Percentiles rank a stretch among this genome's conserved stretches.
phyloP scores from a whole-genome alignment of 2,329 filamentous ascomycete genomes.

The Fusarium sp. region DNA sequence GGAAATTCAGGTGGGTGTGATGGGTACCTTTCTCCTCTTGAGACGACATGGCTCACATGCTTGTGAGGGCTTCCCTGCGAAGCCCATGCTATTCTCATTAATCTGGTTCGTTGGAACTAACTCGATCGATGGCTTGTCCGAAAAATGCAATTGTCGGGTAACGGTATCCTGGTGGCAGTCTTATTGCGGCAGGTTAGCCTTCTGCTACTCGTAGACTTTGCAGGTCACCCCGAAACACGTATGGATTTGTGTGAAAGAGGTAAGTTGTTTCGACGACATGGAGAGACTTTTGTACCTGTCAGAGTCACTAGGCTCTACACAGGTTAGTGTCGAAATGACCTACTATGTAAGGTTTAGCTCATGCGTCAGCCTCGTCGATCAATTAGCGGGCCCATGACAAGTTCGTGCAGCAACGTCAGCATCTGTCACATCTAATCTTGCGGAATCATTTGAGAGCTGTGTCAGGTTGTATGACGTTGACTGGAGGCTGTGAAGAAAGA shows the following conservation, averaged over 20 bases:
- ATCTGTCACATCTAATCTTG: no score
- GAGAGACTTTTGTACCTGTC: background rate
- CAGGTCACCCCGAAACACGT: background rate
- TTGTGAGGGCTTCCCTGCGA: constrained; percentile 11
- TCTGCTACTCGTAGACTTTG: background rate
- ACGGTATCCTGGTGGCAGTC: background rate
- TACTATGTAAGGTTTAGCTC: constrained; percentile 3
- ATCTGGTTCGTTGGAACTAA: background rate
- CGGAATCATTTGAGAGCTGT: background rate
- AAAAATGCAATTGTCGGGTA: no score
- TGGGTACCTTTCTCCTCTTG: constrained; percentile 12
- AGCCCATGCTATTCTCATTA: background rate
- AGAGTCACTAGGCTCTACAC: background rate
- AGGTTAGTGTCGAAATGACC: constrained; percentile 14
- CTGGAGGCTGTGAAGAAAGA: no score
- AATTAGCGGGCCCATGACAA: background rate
- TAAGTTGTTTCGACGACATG: constrained; percentile 1
- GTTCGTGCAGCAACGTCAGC: no score
- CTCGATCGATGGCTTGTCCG: background rate
- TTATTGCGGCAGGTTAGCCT: background rate
- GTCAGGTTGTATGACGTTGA: background rate
- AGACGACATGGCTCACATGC: constrained; percentile 13
- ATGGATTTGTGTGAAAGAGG: constrained; percentile 6
- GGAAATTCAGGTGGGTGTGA: background rate
- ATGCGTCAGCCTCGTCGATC: background rate